Conservation (phyloP, 352 stramenopile genomes). For the Phytophthora aleatoria region DNA sequence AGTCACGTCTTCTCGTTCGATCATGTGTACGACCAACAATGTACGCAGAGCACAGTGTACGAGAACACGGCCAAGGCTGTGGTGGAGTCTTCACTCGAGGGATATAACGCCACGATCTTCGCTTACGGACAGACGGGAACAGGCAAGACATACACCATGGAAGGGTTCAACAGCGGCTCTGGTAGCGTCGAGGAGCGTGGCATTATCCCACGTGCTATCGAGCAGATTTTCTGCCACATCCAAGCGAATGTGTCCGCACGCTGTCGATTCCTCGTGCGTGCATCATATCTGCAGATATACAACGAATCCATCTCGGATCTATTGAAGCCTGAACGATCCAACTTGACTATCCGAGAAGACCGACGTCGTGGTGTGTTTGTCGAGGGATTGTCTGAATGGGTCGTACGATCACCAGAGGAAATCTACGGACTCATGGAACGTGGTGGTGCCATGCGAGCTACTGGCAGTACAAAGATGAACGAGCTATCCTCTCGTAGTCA, state of each 20-base stretch:
- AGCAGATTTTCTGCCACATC: constrained; percentile 95
- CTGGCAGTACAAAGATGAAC: constrained; percentile 90
- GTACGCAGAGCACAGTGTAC: constrained; percentile 92
- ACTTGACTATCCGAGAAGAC: constrained; percentile 94
- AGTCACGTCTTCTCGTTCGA: constrained; percentile 94
- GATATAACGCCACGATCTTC: constrained; percentile 93
- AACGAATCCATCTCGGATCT: constrained; percentile 95
- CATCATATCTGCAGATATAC: constrained; percentile 95
- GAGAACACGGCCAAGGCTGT: constrained; percentile 93
- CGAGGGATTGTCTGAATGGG: constrained; percentile 94
- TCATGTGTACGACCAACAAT: constrained; percentile 93
- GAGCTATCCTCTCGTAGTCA: constrained; percentile 88
- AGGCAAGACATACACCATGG: constrained; percentile 98
- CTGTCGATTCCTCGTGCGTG: constrained; percentile 91
- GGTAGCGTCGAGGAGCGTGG: constrained; percentile 91
- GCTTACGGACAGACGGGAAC: constrained; percentile 91
- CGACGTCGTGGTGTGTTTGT: constrained; percentile 94
- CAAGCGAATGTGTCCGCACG: constrained; percentile 83
- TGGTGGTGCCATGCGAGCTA: constrained; percentile 82
- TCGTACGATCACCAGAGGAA: constrained; percentile 91
- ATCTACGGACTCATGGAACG: constrained; percentile 96
- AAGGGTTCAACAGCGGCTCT: constrained; percentile 92
- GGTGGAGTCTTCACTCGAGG: constrained; percentile 92
- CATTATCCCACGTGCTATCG: constrained; percentile 98
- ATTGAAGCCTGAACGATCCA: constrained; percentile 92